Conservation (phyloP, 495 filamentous ascomycete genomes). For the Talaromyces trachyspermus region DNA sequence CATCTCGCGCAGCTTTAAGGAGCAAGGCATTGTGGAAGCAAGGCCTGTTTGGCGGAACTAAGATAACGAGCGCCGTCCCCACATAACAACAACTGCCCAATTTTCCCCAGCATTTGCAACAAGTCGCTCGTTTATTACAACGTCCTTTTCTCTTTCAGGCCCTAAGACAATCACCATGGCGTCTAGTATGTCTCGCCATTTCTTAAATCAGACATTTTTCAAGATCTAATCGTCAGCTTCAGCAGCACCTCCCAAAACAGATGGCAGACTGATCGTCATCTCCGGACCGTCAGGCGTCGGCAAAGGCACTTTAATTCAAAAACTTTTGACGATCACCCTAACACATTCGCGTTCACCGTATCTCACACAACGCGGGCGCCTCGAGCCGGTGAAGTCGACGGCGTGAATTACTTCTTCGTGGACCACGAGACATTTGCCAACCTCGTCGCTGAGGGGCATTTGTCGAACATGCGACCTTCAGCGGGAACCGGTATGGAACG, state of each 20-base stretch:
- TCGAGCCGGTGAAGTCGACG: conserved; percentile 66
- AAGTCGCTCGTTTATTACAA: no score
- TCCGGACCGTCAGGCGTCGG: conserved; percentile 82
- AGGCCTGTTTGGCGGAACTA: no score
- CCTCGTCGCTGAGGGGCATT: conserved; percentile 66
- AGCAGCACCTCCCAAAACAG: conserved; percentile 59
- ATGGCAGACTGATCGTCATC: conserved; percentile 54
- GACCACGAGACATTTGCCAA: conserved; percentile 60
- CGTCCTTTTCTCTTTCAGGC: no score
- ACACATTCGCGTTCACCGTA: conserved; percentile 73
- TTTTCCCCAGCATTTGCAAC: no score
- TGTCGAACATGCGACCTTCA: conserved; percentile 71
- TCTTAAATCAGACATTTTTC: no score
- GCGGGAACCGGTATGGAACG: conserved; percentile 86
- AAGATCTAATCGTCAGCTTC: no score
- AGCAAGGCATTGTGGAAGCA: no score
- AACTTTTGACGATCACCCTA: conserved; percentile 62
- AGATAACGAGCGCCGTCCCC: no score
- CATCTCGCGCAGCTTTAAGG: no score
- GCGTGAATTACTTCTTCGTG: conserved; percentile 76
- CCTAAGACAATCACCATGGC: no score
- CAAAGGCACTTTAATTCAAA: conserved; percentile 78
- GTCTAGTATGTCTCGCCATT: no score
- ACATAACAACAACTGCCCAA: no score
- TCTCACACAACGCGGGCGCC: conserved; percentile 82